These are phyloP conservation scores for Paracorniculantispora psalliotae DNA, from an alignment of 2,329 filamentous ascomycete genomes.

Conservation along the genomic window DNA sequence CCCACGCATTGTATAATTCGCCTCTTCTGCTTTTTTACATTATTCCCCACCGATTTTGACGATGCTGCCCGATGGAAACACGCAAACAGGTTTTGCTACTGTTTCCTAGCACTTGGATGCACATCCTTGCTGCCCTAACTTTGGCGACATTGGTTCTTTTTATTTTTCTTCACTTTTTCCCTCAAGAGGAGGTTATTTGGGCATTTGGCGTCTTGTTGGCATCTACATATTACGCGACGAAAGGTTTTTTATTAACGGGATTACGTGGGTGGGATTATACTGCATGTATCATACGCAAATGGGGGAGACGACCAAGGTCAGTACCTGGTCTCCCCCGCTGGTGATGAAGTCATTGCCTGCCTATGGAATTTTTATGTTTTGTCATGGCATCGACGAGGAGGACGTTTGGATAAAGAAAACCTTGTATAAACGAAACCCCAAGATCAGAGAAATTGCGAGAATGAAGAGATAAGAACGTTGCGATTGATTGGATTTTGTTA, in stretches of 20 bases:
- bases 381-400: constrained; percentile 1
- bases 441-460: background rate
- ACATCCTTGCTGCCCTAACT: background rate
- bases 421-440: constrained; percentile 6
- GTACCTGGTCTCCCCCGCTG: background rate
- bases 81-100: constrained; percentile 12
- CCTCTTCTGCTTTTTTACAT: constrained; percentile 8
- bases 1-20: constrained; percentile 6
- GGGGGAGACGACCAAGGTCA: background rate
- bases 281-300: constrained; percentile 8
- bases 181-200: background rate
- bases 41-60: constrained; percentile 1
- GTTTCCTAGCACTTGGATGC: background rate
- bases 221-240: constrained; percentile 9
- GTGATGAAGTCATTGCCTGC: background rate
- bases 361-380: constrained; percentile 6
- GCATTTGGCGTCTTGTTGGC: constrained; percentile 9
- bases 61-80: background rate
- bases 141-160: background rate
- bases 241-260: constrained; percentile 1
- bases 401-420: background rate
- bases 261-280: constrained; percentile 8
- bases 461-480: background rate
- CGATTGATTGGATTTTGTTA: background rate
- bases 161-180: constrained; percentile 1